Evolutionary conservation across 2,329 filamentous ascomycete genomes (phyloP).

Genomic region (Teratosphaeria nubilosa): DNA sequence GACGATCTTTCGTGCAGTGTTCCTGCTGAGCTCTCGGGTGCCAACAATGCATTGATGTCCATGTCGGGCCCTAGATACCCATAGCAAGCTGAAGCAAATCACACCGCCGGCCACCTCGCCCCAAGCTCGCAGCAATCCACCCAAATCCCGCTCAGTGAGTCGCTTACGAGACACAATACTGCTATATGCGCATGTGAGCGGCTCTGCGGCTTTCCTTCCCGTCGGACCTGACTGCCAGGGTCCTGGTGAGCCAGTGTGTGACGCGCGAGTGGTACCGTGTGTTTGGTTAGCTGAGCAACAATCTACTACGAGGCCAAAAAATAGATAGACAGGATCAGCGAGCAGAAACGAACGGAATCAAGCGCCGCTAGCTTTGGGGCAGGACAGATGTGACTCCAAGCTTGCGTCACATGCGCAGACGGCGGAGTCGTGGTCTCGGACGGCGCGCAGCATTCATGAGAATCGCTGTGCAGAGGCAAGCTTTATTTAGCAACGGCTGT

Average conservation of each 20-base stretch:
- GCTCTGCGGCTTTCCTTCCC: neutral
- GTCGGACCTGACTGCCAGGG: neutral
- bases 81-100: neutral
- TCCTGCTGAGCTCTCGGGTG: conserved; percentile 27
- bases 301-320: neutral
- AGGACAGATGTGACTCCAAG: neutral
- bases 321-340: neutral
- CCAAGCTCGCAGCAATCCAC: neutral
- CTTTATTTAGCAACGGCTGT: too few species aligned
- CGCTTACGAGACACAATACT: neutral
- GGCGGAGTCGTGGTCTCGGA: neutral
- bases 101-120: neutral
- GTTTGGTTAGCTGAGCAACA: neutral
- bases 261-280: neutral
- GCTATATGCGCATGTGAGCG: neutral
- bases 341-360: too few species aligned
- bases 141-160: neutral
- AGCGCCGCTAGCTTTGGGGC: neutral
- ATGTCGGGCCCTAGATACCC: conserved; percentile 20
- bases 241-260: neutral
- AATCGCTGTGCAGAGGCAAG: too few species aligned
- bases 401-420: neutral
- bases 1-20: conserved; percentile 21
- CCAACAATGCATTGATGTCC: conserved; percentile 42
- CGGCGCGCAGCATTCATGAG: too few species aligned